A percentile compares a stretch with the other conserved stretches of the same genome.
Evolutionary conservation across 345 rosid species (phyloP).

Genomic region (Salix arbutifolia): DNA sequence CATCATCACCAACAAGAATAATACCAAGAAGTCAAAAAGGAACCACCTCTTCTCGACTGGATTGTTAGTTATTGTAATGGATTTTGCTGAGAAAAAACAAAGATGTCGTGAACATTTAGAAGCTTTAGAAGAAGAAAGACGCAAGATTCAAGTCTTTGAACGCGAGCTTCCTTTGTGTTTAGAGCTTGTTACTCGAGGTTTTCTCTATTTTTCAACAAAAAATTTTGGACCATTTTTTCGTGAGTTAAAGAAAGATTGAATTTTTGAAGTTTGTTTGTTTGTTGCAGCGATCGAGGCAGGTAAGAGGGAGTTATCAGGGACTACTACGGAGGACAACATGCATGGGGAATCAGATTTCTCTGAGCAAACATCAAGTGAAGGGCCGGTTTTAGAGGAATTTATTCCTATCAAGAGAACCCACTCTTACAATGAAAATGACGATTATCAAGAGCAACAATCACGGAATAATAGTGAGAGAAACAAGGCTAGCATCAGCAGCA

Average conservation of each 20-base stretch:
- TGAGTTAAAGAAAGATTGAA: neutral
- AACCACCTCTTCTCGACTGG: neutral
- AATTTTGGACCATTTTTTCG: neutral
- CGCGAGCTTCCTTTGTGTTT: constrained; percentile 94
- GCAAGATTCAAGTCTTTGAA: constrained; percentile 84
- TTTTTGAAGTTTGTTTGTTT: neutral
- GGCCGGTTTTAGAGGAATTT: constrained; percentile 74
- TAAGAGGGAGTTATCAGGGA: constrained; percentile 62
- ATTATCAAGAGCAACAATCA: constrained; percentile 34
- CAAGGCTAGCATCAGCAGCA: constrained; percentile 17
- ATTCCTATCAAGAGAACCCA: constrained; percentile 59
- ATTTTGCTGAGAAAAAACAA: constrained; percentile 47
- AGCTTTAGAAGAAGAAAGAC: constrained; percentile 78
- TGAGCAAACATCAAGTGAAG: constrained; percentile 74
- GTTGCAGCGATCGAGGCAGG: constrained; percentile 78
- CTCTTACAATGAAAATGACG: constrained; percentile 21
- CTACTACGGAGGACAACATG: constrained; percentile 41
- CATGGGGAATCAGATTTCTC: constrained; percentile 76
- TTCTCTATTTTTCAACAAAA: neutral
- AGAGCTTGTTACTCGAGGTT: constrained; percentile 89
- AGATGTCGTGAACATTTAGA: constrained; percentile 57
- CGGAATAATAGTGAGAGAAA: constrained; percentile 14
- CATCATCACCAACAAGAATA: neutral
- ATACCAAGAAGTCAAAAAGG: neutral
- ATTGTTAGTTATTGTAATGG: constrained; percentile 24